These are phyloP conservation scores for Tetratostichococcus sp. DNA, from an alignment of 139 green algal species.

Conservation along the genomic window DNA sequence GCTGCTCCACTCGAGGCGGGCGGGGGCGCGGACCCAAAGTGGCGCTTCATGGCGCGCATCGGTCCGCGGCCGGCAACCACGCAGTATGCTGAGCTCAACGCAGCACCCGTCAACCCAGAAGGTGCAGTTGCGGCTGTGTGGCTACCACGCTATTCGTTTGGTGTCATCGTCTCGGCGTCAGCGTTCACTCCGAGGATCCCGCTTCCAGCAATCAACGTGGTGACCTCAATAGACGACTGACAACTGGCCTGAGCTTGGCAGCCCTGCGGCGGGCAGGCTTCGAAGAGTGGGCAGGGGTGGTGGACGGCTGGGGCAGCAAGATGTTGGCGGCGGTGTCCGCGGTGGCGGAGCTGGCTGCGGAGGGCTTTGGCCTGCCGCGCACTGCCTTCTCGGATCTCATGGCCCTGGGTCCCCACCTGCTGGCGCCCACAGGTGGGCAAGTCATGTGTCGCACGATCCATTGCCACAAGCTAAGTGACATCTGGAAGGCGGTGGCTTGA, in stretches of 20 bases:
- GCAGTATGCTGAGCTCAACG: constrained; percentile 80
- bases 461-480: too few species aligned
- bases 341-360: constrained; percentile 49
- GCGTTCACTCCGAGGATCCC: too few species aligned
- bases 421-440: constrained; percentile 76
- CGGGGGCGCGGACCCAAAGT: constrained; percentile 73
- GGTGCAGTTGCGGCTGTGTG: constrained; percentile 11
- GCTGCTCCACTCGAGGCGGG: background rate
- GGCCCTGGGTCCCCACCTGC: constrained; percentile 76
- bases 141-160: too few species aligned
- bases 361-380: constrained; percentile 65
- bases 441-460: background rate
- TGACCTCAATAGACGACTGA: background rate
- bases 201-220: background rate
- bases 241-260: too few species aligned
- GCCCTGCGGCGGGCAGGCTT: too few species aligned
- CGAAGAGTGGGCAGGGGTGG: constrained; percentile 66
- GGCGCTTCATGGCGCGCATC: constrained; percentile 85
- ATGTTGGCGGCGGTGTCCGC: constrained; percentile 44
- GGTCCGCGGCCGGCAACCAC: constrained; percentile 56
- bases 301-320: constrained; percentile 79
- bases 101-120: constrained; percentile 59
- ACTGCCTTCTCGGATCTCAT: constrained; percentile 70
- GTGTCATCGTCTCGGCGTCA: too few species aligned
- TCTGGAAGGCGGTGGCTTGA: too few species aligned